phyloP scores from a whole-genome alignment of 768 basidiomycete species.

The Chlorophyllum brunneum region DNA sequence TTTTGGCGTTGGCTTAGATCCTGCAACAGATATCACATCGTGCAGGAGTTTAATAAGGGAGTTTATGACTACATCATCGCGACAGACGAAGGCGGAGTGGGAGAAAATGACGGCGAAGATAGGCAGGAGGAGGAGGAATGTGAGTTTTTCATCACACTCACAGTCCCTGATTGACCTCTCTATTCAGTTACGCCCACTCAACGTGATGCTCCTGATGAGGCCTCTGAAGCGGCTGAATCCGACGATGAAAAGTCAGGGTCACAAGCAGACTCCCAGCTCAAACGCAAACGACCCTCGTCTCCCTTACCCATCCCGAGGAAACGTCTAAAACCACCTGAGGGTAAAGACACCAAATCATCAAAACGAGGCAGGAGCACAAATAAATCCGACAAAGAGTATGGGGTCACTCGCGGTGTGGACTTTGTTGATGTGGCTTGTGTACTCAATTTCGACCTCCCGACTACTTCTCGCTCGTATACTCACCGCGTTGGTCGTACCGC shows the following conservation, averaged over 20 bases:
- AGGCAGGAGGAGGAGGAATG: conserved; percentile 35
- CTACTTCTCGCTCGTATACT: conserved; percentile 82
- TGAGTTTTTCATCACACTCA: conserved; percentile 15
- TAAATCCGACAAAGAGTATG: conserved; percentile 73
- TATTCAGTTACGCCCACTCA: conserved; percentile 53
- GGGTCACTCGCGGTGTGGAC: conserved; percentile 93
- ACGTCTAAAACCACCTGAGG: conserved; percentile 6
- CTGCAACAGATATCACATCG: conserved; percentile 77
- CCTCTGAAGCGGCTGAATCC: background rate
- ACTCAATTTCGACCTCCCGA: conserved; percentile 96
- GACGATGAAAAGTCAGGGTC: conserved; percentile 17
- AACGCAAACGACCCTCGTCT: conserved; percentile 58
- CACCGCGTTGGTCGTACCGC: conserved; percentile 97
- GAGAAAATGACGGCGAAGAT: conserved; percentile 40
- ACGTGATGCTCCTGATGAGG: conserved; percentile 28
- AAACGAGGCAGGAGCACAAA: conserved; percentile 53
- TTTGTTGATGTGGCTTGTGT: conserved; percentile 97
- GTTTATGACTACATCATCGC: conserved; percentile 99
- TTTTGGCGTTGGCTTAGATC: background rate
- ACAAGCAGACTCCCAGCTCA: conserved; percentile 26
- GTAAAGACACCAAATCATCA: conserved; percentile 18
- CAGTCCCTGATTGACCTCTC: background rate
- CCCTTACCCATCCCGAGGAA: conserved; percentile 25
- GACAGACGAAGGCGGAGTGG: conserved; percentile 79
- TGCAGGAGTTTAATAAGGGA: conserved; percentile 98